phyloP scores from a whole-genome alignment of 2,329 filamentous ascomycete genomes.

The Colletotrichum chlorophyti region DNA sequence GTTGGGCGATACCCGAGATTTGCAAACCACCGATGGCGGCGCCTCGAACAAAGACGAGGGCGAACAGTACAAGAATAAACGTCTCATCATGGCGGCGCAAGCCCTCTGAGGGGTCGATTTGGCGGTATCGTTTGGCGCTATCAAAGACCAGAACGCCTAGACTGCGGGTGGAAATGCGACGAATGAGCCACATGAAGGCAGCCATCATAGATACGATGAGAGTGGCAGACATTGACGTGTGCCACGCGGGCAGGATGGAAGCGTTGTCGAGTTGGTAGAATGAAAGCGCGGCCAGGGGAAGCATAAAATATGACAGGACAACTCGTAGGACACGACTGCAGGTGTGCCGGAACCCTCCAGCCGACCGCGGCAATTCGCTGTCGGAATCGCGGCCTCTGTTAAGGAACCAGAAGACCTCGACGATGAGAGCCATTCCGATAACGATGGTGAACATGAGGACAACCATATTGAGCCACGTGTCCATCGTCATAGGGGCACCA shows the following conservation, averaged over 20 bases:
- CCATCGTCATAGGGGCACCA: slow-evolving; percentile 65
- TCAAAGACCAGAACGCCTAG: slow-evolving; percentile 40
- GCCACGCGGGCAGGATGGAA: slow-evolving; percentile 31
- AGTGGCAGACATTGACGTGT: slow-evolving; percentile 40
- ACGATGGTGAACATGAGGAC: slow-evolving; percentile 67
- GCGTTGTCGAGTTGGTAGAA: slow-evolving; percentile 69
- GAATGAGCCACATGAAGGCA: slow-evolving; percentile 39
- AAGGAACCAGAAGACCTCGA: slow-evolving; percentile 50
- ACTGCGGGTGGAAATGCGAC: slow-evolving; percentile 32
- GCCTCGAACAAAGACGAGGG: slow-evolving; percentile 69
- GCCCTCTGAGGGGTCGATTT: slow-evolving; percentile 59
- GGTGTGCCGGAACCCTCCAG: slow-evolving; percentile 16
- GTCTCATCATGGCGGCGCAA: slow-evolving; percentile 38
- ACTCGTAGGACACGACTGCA: slow-evolving; percentile 66
- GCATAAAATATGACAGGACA: slow-evolving; percentile 77
- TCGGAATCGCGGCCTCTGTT: slow-evolving; percentile 51
- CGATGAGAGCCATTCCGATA: slow-evolving; percentile 55
- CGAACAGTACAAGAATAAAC: slow-evolving; percentile 68
- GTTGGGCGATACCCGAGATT: slow-evolving; percentile 60
- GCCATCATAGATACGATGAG: slow-evolving; percentile 33
- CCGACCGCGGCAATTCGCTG: slow-evolving; percentile 31
- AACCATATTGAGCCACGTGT: slow-evolving; percentile 76
- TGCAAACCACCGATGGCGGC: slow-evolving; percentile 74
- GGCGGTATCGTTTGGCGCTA: slow-evolving; percentile 73
- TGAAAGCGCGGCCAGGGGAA: slow-evolving; percentile 75